Evolutionary conservation across 768 basidiomycete species (phyloP).

Genomic region (Suillus spraguei): DNA sequence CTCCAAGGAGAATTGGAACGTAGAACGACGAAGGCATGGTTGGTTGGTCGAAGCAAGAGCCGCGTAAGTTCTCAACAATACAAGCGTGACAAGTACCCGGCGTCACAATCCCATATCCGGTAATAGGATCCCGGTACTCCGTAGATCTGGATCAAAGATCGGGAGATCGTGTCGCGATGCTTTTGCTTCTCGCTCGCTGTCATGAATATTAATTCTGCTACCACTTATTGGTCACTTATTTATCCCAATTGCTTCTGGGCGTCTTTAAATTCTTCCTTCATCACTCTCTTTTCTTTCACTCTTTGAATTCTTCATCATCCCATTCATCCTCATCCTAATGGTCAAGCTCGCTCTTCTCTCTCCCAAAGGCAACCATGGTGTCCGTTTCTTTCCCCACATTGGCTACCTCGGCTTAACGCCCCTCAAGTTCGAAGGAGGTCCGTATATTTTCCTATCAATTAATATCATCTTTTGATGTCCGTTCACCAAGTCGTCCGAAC

Average conservation of each 20-base stretch:
- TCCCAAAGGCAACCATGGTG: constrained; percentile 68
- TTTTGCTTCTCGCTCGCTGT: constrained; percentile 28
- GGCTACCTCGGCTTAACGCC: constrained; percentile 85
- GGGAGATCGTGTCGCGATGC: constrained; percentile 22
- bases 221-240: constrained; percentile 32
- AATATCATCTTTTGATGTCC: constrained; percentile 13
- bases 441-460: constrained; percentile 29
- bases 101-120: constrained; percentile 19
- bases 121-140: background rate
- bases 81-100: background rate
- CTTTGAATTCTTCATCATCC: constrained; percentile 14
- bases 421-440: constrained; percentile 76
- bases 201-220: constrained; percentile 31
- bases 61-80: background rate
- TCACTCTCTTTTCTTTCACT: constrained; percentile 20
- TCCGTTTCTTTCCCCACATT: constrained; percentile 71
- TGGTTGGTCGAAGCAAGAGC: constrained; percentile 5
- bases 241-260: constrained; percentile 32
- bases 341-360: constrained; percentile 70
- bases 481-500: constrained; percentile 62
- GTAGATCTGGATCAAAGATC: constrained; percentile 10
- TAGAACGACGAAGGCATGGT: constrained; percentile 69
- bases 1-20: constrained; percentile 80
- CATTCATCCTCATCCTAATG: constrained; percentile 35
- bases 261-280: constrained; percentile 27